Percentiles rank a stretch among this genome's conserved stretches.
phyloP scores from a whole-genome alignment of 2,329 filamentous ascomycete species.

The Pseudogymnoascus verrucosus region DNA sequence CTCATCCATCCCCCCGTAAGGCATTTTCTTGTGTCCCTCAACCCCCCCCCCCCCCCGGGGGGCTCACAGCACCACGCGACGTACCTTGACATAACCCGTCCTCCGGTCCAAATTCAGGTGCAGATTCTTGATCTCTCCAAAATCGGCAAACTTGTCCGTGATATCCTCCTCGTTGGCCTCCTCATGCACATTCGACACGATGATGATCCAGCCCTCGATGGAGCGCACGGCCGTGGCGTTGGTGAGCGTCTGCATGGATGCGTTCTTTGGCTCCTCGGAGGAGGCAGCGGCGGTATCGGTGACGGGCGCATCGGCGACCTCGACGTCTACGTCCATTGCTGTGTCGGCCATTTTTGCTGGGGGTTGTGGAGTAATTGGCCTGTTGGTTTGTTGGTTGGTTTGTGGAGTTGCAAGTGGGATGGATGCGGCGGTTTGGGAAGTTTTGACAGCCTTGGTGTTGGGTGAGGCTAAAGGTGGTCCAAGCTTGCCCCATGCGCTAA shows the following conservation, averaged over 20 bases:
- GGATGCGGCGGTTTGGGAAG: constrained; percentile 4
- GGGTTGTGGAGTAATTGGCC: neutral
- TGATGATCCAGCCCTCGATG: constrained; percentile 84
- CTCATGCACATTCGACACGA: constrained; percentile 81
- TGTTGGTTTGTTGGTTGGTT: constrained; percentile 8
- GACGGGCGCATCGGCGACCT: constrained; percentile 24
- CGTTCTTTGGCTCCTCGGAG: constrained; percentile 46
- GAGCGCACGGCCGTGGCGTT: constrained; percentile 76
- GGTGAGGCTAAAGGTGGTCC: neutral
- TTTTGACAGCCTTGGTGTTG: constrained; percentile 6
- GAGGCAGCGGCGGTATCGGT: constrained; percentile 24
- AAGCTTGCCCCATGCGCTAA: neutral
- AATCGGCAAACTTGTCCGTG: constrained; percentile 75
- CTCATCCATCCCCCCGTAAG: neutral
- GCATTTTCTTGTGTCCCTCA: neutral
- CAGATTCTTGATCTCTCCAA: constrained; percentile 78
- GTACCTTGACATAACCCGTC: constrained; percentile 79
- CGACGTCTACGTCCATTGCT: constrained; percentile 37
- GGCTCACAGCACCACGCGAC: constrained; percentile 15
- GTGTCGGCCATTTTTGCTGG: constrained; percentile 34
- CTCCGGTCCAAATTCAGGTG: constrained; percentile 75
- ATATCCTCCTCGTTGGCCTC: constrained; percentile 78
- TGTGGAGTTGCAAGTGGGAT: constrained; percentile 7
- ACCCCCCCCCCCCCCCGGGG: neutral
- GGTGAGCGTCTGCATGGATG: constrained; percentile 62